Evolutionary conservation across 23 red algal genomes (phyloP), one percentile per base, ranked within the genome.

Genomic region (Gracilariopsis chorda): DNA sequence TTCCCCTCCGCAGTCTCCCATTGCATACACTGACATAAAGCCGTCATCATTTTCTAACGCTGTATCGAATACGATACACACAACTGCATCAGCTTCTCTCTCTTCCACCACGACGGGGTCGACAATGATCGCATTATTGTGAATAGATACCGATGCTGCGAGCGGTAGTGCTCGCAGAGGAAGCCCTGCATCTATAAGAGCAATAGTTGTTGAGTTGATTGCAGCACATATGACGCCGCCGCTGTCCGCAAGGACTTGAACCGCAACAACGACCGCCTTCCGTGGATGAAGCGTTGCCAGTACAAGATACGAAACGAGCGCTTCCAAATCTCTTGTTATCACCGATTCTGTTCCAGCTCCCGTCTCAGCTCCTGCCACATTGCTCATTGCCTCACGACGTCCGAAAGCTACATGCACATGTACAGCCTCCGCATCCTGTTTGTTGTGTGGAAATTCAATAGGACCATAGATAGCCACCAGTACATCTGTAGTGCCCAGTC

Each of bases 381-480:
- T 56, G 7, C 27, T 48, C 35, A 69, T 33, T 32, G 6, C 41
- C 9, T 53, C 85, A 45, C 85, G 85, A 34, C 69, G 65, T 41
- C 88, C 29, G 58, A 68, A 80, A 32, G 74, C 51, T 2, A 91
- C 88, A 73, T 71, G 39, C 12, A 91, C 88, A 49, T 91, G 74
- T 27, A 91, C 10, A 52, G 57, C 35, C 33, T 91, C 88, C 34
- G 73, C 80, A 14, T 71, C 48, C 36, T 87, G 70, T 16, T 70
- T 65, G 34, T 64, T 65, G 39, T 73, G 46, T 13, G 85, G 85
- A 33, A 67, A 77, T 16, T 93, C 95, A 23, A 84, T 70, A 21
- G 95, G 95, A 7, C 95, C 95, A 37, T 97, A 97, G 46, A 97
- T 73, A 8, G 82, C 91, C 30, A 90, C 95, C 28, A 97, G 71